Evolutionary conservation across 177 flowering plant genomes (phyloP).

Genomic region (Tripterygium wilfordii): DNA sequence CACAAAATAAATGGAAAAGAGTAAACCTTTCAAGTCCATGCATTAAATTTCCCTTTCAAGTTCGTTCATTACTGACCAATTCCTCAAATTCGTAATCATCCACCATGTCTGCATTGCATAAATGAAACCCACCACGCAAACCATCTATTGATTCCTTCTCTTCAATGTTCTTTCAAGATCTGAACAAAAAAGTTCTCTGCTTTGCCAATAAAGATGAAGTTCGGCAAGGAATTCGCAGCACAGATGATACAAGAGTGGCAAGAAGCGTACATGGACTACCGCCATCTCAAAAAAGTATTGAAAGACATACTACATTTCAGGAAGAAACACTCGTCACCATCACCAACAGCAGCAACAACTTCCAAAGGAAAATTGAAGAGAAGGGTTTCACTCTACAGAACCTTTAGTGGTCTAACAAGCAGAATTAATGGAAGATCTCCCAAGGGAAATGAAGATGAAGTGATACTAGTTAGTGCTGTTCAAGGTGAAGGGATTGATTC

Average conservation of each 20-base stretch:
- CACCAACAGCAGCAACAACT: not conserved
- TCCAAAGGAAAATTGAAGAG: conserved; percentile 14
- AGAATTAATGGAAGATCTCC: conserved; percentile 13
- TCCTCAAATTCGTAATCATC: no score
- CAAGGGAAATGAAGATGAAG: conserved; percentile 24
- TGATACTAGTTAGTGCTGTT: conserved; percentile 19
- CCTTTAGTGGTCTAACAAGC: conserved; percentile 38
- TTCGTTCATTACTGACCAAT: no score
- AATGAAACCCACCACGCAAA: no score
- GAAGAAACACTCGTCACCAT: conserved; percentile 10
- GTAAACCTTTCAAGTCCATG: no score
- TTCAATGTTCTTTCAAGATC: not conserved
- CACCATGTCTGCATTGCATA: no score
- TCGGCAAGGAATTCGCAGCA: conserved; percentile 46
- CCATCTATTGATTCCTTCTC: conserved; percentile 13
- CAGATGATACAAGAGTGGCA: conserved; percentile 72
- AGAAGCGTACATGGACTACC: conserved; percentile 54
- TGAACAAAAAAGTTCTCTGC: not conserved
- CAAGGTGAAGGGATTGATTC: conserved; percentile 13
- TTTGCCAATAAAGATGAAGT: conserved; percentile 37
- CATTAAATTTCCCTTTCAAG: no score
- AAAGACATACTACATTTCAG: conserved; percentile 26
- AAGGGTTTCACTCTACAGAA: conserved; percentile 26
- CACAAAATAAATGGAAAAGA: no score
- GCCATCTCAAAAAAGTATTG: conserved; percentile 31